Percentiles rank a stretch among this genome's conserved stretches.
Evolutionary conservation across 2,329 filamentous ascomycete species (phyloP).

Genomic region (Colletotrichum tofieldiae): DNA sequence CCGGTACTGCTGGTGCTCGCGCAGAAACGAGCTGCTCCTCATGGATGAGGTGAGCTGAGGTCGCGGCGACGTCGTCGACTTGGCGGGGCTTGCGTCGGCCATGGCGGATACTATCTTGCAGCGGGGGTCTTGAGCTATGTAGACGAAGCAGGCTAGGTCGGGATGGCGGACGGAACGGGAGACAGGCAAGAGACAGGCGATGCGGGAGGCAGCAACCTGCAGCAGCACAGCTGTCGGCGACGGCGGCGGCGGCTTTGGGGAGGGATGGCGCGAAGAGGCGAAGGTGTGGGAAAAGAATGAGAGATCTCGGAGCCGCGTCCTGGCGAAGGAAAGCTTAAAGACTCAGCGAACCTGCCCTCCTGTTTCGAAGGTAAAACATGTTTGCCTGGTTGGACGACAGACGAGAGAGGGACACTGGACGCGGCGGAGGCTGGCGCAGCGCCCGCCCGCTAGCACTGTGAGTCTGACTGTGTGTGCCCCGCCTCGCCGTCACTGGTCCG

Average conservation of each 20-base stretch:
- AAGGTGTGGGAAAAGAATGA: background rate
- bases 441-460: slow-evolving; percentile 27
- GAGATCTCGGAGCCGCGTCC: slow-evolving; percentile 21
- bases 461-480: slow-evolving; percentile 34
- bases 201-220: slow-evolving; percentile 1
- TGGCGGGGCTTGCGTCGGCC: slow-evolving; percentile 53
- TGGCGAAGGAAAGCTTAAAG: slow-evolving; percentile 36
- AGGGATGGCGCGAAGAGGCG: background rate
- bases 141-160: slow-evolving; percentile 3
- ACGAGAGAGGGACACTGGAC: background rate
- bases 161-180: background rate
- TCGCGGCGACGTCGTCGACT: slow-evolving; percentile 53
- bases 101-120: slow-evolving; percentile 45
- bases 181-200: slow-evolving; percentile 13
- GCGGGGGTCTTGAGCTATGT: slow-evolving; percentile 16
- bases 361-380: slow-evolving; percentile 39
- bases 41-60: slow-evolving; percentile 66
- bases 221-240: slow-evolving; percentile 22
- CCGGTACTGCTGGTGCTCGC: slow-evolving; percentile 76
- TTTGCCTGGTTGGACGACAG: slow-evolving; percentile 29
- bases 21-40: slow-evolving; percentile 75
- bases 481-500: slow-evolving; percentile 41
- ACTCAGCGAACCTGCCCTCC: slow-evolving; percentile 24
- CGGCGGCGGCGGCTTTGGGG: slow-evolving; percentile 4
- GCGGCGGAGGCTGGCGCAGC: slow-evolving; percentile 21